Percentiles rank a stretch among this genome's conserved stretches.
These are phyloP conservation scores for Adansonia rubrostipa DNA, from an alignment of 441 rosid species.

Conservation along the genomic window DNA sequence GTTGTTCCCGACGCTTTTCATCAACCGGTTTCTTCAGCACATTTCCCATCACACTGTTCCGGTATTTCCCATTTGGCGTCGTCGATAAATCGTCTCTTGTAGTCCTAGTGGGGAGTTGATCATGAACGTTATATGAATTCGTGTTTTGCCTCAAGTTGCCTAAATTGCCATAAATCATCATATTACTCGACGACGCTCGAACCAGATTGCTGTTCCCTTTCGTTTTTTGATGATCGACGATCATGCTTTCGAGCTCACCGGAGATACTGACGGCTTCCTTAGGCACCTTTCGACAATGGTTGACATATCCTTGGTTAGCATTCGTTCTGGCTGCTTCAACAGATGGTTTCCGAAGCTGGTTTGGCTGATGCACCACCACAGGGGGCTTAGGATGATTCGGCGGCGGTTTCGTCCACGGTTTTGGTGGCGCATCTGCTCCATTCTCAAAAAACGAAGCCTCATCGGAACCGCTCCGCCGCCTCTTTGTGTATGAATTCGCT, in stretches of 20 bases:
- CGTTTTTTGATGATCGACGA: slow-evolving; percentile 65
- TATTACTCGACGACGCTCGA: slow-evolving; percentile 84
- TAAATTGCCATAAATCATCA: slow-evolving; percentile 72
- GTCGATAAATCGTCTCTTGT: slow-evolving; percentile 19
- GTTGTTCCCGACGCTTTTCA: slow-evolving; percentile 34
- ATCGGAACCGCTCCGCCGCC: slow-evolving; percentile 53
- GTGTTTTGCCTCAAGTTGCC: slow-evolving; percentile 70
- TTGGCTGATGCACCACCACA: slow-evolving; percentile 25
- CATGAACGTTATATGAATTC: slow-evolving; percentile 23
- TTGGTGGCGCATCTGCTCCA: slow-evolving; percentile 25
- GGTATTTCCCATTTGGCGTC: slow-evolving; percentile 38
- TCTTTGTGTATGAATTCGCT: slow-evolving; percentile 41
- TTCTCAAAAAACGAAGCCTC: slow-evolving; percentile 42
- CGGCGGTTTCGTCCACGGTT: slow-evolving; percentile 40
- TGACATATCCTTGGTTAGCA: slow-evolving; percentile 26
- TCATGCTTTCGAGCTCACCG: slow-evolving; percentile 86
- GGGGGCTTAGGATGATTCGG: slow-evolving; percentile 39
- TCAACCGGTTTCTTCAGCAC: slow-evolving; percentile 44
- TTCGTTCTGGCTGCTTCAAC: slow-evolving; percentile 30
- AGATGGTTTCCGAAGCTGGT: slow-evolving; percentile 22
- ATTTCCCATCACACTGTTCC: slow-evolving; percentile 57
- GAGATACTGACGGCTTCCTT: slow-evolving; percentile 66
- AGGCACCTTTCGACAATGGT: slow-evolving; percentile 52
- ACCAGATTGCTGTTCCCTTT: slow-evolving; percentile 57
- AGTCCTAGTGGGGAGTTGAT: too few relatives aligned